A percentile compares a stretch with the other conserved stretches of the same genome.
Evolutionary conservation across 148 eudicot genomes (phyloP).

Genomic region (Rhododendron ferrugineum): DNA sequence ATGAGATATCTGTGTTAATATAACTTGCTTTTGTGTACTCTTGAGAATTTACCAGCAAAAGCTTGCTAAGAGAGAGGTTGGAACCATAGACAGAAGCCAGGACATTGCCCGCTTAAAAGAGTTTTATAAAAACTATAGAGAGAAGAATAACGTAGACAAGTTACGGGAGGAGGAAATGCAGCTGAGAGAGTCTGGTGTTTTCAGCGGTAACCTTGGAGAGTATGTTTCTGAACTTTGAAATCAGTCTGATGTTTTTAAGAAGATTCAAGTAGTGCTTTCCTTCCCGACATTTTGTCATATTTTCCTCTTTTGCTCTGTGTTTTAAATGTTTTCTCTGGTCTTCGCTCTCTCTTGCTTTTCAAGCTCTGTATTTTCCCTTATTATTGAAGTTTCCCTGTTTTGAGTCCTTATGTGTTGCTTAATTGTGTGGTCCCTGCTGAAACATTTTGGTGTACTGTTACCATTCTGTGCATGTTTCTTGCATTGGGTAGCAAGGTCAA

Average conservation of each 20-base stretch:
- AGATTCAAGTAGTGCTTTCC: slow-evolving; percentile 1
- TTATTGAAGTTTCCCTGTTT: background rate
- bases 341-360: no score
- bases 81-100: slow-evolving; percentile 85
- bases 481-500: background rate
- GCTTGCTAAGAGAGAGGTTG: slow-evolving; percentile 91
- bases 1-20: background rate
- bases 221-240: slow-evolving; percentile 29
- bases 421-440: background rate
- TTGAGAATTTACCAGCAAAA: slow-evolving; percentile 63
- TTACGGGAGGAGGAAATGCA: slow-evolving; percentile 85
- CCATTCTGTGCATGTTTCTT: background rate
- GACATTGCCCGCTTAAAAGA: slow-evolving; percentile 87
- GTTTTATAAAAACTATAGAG: slow-evolving; percentile 74
- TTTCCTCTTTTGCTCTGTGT: background rate
- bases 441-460: background rate
- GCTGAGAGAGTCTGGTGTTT: slow-evolving; percentile 74
- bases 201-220: slow-evolving; percentile 91
- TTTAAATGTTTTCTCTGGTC: background rate
- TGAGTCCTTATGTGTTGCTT: background rate
- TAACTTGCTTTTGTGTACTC: background rate
- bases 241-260: background rate
- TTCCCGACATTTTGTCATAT: background rate
- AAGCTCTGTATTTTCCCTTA: background rate
- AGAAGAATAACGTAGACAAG: slow-evolving; percentile 67